A percentile compares a stretch with the other conserved stretches of the same genome.
Evolutionary conservation across 805 yeast genomes (phyloP).

Genomic region (Hanseniaspora singularis): DNA sequence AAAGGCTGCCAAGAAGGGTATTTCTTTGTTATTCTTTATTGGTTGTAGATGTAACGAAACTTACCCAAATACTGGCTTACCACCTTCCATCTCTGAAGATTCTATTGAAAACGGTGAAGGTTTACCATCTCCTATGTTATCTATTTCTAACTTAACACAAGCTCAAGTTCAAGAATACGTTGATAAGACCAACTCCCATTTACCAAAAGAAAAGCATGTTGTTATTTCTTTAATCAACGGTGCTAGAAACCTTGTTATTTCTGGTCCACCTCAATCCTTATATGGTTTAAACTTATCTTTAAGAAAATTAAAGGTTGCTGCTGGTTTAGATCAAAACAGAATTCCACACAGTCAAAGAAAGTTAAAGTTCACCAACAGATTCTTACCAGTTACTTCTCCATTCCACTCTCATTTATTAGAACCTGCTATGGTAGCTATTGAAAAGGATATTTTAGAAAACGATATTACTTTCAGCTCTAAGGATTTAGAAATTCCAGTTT

Average conservation of each 20-base stretch:
- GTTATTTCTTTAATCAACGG: constrained; percentile 88
- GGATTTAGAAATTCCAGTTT: constrained; percentile 71
- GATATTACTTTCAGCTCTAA: constrained; percentile 44
- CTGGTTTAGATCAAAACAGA: constrained; percentile 91
- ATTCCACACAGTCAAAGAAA: constrained; percentile 90
- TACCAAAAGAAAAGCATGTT: constrained; percentile 84
- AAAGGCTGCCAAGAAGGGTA: constrained; percentile 59
- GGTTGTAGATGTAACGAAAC: constrained; percentile 84
- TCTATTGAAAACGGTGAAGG: constrained; percentile 92
- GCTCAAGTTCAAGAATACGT: constrained; percentile 70
- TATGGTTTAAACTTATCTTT: constrained; percentile 88
- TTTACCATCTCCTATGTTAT: constrained; percentile 92
- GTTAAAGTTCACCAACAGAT: constrained; percentile 82
- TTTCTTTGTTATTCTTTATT: constrained; percentile 77
- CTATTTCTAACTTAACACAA: constrained; percentile 74
- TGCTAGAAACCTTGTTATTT: constrained; percentile 85
- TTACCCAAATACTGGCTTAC: constrained; percentile 86
- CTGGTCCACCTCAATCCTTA: constrained; percentile 96
- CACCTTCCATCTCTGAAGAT: constrained; percentile 87
- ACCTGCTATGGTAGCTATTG: constrained; percentile 56
- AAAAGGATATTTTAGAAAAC: constrained; percentile 50
- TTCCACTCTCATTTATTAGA: constrained; percentile 84
- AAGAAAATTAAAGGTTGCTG: constrained; percentile 87
- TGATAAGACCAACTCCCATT: constrained; percentile 79
- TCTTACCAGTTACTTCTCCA: constrained; percentile 90